Conservation (phyloP, 2,329 filamentous ascomycete genomes). For the Stagonosporopsis tanaceti region DNA sequence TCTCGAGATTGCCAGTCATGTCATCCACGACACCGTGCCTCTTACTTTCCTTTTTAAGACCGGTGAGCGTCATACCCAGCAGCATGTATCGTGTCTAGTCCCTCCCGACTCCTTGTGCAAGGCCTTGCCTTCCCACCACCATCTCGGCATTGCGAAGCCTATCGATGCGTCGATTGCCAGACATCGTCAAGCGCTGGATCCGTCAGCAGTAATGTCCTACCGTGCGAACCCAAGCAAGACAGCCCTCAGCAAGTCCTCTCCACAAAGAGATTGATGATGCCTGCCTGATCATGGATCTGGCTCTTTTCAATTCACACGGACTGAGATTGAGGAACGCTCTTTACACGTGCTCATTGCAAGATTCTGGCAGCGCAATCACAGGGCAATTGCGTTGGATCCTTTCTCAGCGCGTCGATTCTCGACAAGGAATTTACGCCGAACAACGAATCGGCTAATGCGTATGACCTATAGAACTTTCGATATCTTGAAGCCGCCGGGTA, state of each 20-base stretch:
- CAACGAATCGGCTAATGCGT: not conserved
- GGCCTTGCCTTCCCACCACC: not conserved
- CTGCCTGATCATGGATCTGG: too few species aligned
- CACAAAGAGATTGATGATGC: too few species aligned
- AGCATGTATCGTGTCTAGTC: not conserved
- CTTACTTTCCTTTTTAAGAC: not conserved
- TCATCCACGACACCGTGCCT: not conserved
- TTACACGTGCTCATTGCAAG: too few species aligned
- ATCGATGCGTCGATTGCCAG: not conserved
- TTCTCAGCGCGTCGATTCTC: not conserved
- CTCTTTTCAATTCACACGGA: too few species aligned
- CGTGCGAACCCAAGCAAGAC: too few species aligned
- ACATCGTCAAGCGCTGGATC: not conserved
- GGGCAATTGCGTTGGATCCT: not conserved
- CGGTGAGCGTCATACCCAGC: not conserved
- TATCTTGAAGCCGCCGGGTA: slow-evolving; percentile 42
- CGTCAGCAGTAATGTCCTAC: not conserved
- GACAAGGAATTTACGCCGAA: not conserved
- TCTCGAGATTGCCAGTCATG: not conserved
- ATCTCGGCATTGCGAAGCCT: not conserved
- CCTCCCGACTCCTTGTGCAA: not conserved
- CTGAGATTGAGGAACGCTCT: too few species aligned
- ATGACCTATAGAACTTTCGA: slow-evolving; percentile 16
- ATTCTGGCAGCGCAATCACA: not conserved
- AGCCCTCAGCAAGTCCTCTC: too few species aligned